These are phyloP conservation scores for Colletotrichum sp. DNA, from an alignment of 2,329 filamentous ascomycete genomes.

Conservation along the genomic window DNA sequence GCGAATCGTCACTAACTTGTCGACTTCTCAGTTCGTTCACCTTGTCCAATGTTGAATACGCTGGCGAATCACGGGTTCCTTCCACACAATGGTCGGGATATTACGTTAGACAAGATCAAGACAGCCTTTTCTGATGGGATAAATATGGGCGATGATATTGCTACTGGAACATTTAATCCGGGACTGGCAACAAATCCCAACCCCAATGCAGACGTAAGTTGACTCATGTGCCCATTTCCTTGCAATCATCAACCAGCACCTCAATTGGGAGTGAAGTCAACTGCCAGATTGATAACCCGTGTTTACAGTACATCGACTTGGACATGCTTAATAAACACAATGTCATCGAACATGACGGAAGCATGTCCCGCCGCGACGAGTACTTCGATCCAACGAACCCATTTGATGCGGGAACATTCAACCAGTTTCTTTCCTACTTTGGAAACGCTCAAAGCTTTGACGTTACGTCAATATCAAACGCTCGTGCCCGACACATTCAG, in stretches of 20 bases:
- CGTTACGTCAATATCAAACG: slow-evolving; percentile 45
- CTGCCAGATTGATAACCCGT: background rate
- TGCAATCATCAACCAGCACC: background rate
- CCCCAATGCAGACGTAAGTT: slow-evolving; percentile 38
- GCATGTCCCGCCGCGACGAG: slow-evolving; percentile 51
- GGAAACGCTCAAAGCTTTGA: slow-evolving; percentile 43
- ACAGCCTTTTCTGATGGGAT: slow-evolving; percentile 42
- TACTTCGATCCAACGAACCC: slow-evolving; percentile 54
- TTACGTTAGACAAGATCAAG: slow-evolving; percentile 41
- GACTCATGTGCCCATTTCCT: fast-evolving
- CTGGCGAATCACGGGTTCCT: slow-evolving; percentile 56
- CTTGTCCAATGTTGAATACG: slow-evolving; percentile 58
- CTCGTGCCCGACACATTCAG: slow-evolving; percentile 42
- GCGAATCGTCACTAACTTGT: background rate
- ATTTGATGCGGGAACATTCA: slow-evolving; percentile 58
- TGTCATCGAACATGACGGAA: slow-evolving; percentile 55
- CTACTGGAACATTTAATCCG: slow-evolving; percentile 42
- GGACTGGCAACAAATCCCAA: slow-evolving; percentile 44
- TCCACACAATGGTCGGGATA: slow-evolving; percentile 47
- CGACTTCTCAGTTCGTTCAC: slow-evolving; percentile 36
- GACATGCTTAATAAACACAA: slow-evolving; percentile 51
- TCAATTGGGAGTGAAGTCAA: fast-evolving
- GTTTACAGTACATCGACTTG: background rate
- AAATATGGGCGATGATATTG: slow-evolving; percentile 46
- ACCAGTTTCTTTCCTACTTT: slow-evolving; percentile 46